Percentiles rank a stretch among this genome's conserved stretches.
phyloP scores from a whole-genome alignment of 192 early-diverging fungal species.

The Backusella macrospora region DNA sequence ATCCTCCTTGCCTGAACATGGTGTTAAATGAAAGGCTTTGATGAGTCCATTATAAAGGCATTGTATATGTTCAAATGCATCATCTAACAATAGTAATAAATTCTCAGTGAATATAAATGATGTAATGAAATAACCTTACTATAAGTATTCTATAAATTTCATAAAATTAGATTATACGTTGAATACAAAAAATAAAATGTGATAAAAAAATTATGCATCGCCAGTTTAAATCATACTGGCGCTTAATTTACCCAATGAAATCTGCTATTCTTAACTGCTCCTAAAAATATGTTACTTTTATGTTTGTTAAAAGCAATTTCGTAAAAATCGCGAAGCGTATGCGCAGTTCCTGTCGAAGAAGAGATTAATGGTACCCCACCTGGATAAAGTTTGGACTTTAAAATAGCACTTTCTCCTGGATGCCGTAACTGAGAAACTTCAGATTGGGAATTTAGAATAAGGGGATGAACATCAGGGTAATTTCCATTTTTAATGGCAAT shows the following conservation, averaged over 20 bases:
- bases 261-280: neutral
- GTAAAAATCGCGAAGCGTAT: conserved; percentile 52
- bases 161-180: neutral
- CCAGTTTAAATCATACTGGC: neutral
- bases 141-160: conserved; percentile 39
- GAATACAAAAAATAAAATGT: neutral
- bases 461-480: conserved; percentile 61
- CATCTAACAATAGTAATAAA: neutral
- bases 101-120: neutral
- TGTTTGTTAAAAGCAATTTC: conserved; percentile 32
- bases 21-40: conserved; percentile 4
- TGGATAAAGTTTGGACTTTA: conserved; percentile 46
- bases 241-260: conserved; percentile 38
- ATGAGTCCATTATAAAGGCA: conserved; percentile 1
- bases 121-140: conserved; percentile 20
- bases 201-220: neutral
- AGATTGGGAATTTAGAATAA: conserved; percentile 56
- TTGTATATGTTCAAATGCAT: neutral
- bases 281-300: neutral
- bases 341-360: conserved; percentile 38
- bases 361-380: conserved; percentile 42
- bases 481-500: conserved; percentile 41
- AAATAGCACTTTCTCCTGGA: conserved; percentile 53
- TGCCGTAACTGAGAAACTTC: conserved; percentile 49
- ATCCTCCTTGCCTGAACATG: conserved; percentile 22